Percentiles rank a stretch among this genome's conserved stretches.
Conservation (phyloP, 768 basidiomycete species). For the Boletus sp. region DNA sequence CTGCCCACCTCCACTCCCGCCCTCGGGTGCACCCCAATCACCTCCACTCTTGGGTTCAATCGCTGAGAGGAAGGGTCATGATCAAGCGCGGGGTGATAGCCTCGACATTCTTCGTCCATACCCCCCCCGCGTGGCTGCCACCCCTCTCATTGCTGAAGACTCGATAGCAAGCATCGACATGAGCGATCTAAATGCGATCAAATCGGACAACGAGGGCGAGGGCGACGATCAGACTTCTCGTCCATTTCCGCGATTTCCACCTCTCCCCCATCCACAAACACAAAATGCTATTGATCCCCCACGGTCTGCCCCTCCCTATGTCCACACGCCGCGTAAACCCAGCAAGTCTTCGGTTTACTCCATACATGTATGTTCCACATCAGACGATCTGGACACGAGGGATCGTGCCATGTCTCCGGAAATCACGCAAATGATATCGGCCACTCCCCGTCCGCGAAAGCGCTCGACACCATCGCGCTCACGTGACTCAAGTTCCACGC, state of each 20-base stretch:
- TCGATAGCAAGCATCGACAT: constrained; percentile 30
- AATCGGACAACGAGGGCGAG: constrained; percentile 27
- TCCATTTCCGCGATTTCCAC: constrained; percentile 27
- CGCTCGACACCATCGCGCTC: constrained; percentile 21
- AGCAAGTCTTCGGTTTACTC: constrained; percentile 16
- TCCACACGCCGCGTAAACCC: constrained; percentile 23
- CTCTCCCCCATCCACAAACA: constrained; percentile 17
- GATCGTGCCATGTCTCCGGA: constrained; percentile 35
- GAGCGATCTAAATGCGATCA: constrained; percentile 31
- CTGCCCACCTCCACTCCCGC: not conserved
- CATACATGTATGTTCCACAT: constrained; percentile 8
- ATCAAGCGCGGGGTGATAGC: constrained; percentile 14
- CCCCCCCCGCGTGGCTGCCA: constrained; percentile 11
- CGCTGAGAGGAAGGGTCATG: constrained; percentile 5
- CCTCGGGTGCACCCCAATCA: not conserved
- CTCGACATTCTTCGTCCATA: constrained; percentile 22
- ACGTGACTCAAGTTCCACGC: constrained; percentile 20
- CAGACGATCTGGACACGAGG: constrained; percentile 5
- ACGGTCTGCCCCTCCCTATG: constrained; percentile 13
- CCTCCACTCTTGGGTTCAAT: constrained; percentile 5
- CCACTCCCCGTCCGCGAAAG: constrained; percentile 36
- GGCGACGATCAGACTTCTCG: constrained; percentile 21
- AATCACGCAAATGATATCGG: constrained; percentile 37
- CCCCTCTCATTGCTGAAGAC: constrained; percentile 13
- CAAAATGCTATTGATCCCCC: constrained; percentile 4